A percentile compares a stretch with the other conserved stretches of the same genome.
These are phyloP conservation scores for Diutina ranongensis DNA, from an alignment of 1,139 yeast genomes.

Conservation along the genomic window DNA sequence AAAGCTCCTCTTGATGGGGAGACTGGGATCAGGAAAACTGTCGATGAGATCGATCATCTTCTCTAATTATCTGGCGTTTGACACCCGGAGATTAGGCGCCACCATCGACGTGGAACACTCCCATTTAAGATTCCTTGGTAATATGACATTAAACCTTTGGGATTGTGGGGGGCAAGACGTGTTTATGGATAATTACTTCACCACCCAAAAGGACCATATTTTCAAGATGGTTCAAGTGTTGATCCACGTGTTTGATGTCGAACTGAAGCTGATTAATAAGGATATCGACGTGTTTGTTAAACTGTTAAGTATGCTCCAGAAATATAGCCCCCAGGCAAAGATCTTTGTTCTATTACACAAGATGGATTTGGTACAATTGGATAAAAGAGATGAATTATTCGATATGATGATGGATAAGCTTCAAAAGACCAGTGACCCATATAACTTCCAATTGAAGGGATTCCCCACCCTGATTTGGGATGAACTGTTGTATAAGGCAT, in stretches of 20 bases:
- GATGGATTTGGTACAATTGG: constrained; percentile 90
- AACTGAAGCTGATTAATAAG: constrained; percentile 80
- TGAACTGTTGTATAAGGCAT: constrained; percentile 88
- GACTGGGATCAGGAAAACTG: constrained; percentile 95
- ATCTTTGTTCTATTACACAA: constrained; percentile 88
- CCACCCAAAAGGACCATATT: constrained; percentile 80
- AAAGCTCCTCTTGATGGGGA: constrained; percentile 55
- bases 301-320: constrained; percentile 70
- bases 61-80: constrained; percentile 92
- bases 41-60: constrained; percentile 96
- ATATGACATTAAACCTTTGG: constrained; percentile 93
- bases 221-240: constrained; percentile 96
- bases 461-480: constrained; percentile 98
- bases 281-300: constrained; percentile 88
- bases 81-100: constrained; percentile 90
- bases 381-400: constrained; percentile 75
- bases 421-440: constrained; percentile 67
- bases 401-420: constrained; percentile 74
- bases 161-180: constrained; percentile 98
- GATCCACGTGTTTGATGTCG: constrained; percentile 94
- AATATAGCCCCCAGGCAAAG: constrained; percentile 83
- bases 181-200: constrained; percentile 39
- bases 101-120: constrained; percentile 98
- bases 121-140: constrained; percentile 81
- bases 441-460: constrained; percentile 70